Conservation (phyloP, 495 filamentous ascomycete species). For the Paragyromitra xinjiangensis region DNA sequence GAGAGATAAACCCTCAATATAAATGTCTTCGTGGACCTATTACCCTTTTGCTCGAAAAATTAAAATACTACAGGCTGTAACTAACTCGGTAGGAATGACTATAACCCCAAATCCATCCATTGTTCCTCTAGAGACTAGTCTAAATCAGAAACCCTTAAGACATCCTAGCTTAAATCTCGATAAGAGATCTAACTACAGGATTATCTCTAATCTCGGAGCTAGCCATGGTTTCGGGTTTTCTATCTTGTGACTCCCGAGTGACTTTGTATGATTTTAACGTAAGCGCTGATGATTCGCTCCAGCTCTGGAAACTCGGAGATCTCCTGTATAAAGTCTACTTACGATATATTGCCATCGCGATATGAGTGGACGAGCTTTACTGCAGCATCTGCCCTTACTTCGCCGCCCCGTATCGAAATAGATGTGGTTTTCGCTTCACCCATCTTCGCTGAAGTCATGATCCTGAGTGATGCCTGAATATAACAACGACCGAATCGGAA, state of each 20-base stretch:
- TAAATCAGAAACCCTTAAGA: not conserved
- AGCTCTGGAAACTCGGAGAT: not conserved
- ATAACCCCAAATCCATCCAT: not conserved
- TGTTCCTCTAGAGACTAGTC: not conserved
- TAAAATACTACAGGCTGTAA: not conserved
- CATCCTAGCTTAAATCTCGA: not conserved
- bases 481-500: not conserved
- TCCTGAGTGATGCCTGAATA: slow-evolving; percentile 17
- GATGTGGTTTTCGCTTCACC: not conserved
- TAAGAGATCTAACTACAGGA: not conserved
- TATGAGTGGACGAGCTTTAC: not conserved
- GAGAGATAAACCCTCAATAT: too few species aligned
- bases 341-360: not conserved
- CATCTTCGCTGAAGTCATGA: not conserved
- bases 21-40: not conserved
- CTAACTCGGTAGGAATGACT: not conserved
- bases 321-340: not conserved
- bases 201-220: not conserved
- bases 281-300: not conserved
- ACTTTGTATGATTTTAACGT: not conserved
- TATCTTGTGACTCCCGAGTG: not conserved
- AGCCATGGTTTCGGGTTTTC: not conserved
- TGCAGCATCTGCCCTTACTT: not conserved
- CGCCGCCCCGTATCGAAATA: not conserved
- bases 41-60: not conserved